Percentiles rank a stretch among this genome's conserved stretches.
These are phyloP conservation scores for Pyrenochaeta sp. DNA, from an alignment of 2,329 filamentous ascomycete species.

Conservation along the genomic window DNA sequence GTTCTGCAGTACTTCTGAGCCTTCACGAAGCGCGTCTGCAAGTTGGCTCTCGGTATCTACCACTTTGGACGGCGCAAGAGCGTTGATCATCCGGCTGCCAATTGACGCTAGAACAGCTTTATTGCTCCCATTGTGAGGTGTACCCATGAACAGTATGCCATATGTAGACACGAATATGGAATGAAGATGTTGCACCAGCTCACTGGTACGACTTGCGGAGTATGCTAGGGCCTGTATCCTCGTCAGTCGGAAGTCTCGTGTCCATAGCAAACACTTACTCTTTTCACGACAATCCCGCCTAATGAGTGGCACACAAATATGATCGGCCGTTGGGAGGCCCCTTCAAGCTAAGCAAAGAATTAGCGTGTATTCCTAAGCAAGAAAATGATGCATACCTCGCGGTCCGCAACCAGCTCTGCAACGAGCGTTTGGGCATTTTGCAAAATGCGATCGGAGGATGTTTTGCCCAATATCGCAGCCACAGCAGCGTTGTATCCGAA, in stretches of 20 bases:
- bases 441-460: constrained; percentile 25
- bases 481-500: constrained; percentile 47
- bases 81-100: constrained; percentile 35
- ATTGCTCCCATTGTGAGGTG: constrained; percentile 48
- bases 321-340: constrained; percentile 29
- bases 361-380: constrained; percentile 4
- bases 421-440: constrained; percentile 45
- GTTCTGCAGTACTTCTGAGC: constrained; percentile 50
- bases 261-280: constrained; percentile 24
- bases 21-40: constrained; percentile 61
- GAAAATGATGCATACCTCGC: constrained; percentile 34
- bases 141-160: constrained; percentile 52
- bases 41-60: constrained; percentile 53
- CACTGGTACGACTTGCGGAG: constrained; percentile 37
- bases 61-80: constrained; percentile 32
- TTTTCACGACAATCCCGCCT: constrained; percentile 45
- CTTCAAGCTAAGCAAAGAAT: constrained; percentile 17
- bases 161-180: constrained; percentile 48
- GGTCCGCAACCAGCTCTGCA: constrained; percentile 37
- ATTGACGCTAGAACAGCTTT: constrained; percentile 38
- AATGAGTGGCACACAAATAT: constrained; percentile 45
- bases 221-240: constrained; percentile 47
- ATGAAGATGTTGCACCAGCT: constrained; percentile 36
- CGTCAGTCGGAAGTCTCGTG: constrained; percentile 5
- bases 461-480: constrained; percentile 15